Evolutionary conservation across 768 basidiomycete species (phyloP), one percentile per base, ranked within the genome.

Genomic region (Dentipellis fragilis): DNA sequence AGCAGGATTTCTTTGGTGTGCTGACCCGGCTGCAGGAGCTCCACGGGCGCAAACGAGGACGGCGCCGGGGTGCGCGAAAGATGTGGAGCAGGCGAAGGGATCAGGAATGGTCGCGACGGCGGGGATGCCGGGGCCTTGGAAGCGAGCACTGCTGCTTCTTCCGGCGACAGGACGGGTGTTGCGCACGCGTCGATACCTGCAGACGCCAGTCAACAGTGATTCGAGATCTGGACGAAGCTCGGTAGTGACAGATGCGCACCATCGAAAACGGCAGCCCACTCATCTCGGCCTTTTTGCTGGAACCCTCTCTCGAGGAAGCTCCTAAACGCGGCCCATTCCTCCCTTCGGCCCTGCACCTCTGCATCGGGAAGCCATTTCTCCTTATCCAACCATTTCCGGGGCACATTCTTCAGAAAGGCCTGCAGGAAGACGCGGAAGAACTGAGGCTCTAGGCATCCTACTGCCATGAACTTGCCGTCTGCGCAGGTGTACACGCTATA

Each of bases 401-500:
- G 78, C 7, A 89, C 65, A 21, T 78, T 75, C 17, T 67, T 65
- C 35, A 77, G 62, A 66, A 89, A 86, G 1, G 61, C 63, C 10
- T 75, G 71, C 46, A 89, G 71, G 63, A 90, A 89, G 1, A 68
- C 71, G 21, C 71, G 68, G 67, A 84, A 89, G 68, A 89, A 89
- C 40, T 79, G 77, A 5, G 85, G 83, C 64, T 90, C 88, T 11
- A 89, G 65, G 63, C 87, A 88, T 29, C 80, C 88, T 23, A 92
- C 79, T 2, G 84, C 80, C 77, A 93, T 87, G 77, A 80, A 89
- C 39, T 76, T 70, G 1, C 83, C 84, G 64, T 86, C 87, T 55
- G 80, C 73, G 65, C 88, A 90, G 0, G 75, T 74, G 62, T 93
- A 91, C 10, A 87, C 70, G 57, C 75, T 76, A 63, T 93, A 93